These are phyloP conservation scores for Moricandia moricandioides DNA, from an alignment of 345 rosid species.

Conservation along the genomic window DNA sequence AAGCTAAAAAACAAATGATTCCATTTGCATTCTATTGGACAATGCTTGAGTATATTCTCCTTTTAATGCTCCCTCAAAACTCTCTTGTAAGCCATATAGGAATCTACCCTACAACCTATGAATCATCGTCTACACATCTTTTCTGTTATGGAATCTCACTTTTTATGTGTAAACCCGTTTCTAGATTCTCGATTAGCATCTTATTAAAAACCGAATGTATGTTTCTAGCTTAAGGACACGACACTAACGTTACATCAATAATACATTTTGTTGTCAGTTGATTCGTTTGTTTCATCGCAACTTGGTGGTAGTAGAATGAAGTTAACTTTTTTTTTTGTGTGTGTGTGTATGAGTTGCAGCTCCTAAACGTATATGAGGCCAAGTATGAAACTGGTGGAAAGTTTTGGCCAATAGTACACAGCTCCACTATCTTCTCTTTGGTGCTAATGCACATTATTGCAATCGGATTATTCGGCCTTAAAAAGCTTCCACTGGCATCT, in stretches of 20 bases:
- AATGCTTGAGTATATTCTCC: slow-evolving; percentile 23
- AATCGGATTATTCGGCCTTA: slow-evolving; percentile 79
- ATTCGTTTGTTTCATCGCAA: slow-evolving; percentile 19
- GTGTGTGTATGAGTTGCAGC: slow-evolving; percentile 45
- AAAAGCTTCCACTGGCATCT: slow-evolving; percentile 72
- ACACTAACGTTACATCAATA: slow-evolving; percentile 28
- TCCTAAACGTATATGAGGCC: slow-evolving; percentile 70
- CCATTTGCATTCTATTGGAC: slow-evolving; percentile 28
- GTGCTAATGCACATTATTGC: slow-evolving; percentile 85
- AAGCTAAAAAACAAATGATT: slow-evolving; percentile 1
- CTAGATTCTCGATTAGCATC: slow-evolving; percentile 26
- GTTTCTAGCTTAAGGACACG: slow-evolving; percentile 14
- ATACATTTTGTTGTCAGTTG: slow-evolving; percentile 21
- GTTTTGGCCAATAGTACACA: slow-evolving; percentile 84
- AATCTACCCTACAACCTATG: slow-evolving; percentile 20
- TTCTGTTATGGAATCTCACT: slow-evolving; percentile 12
- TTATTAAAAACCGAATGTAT: slow-evolving; percentile 19
- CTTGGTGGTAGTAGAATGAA: slow-evolving; percentile 19
- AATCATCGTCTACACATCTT: background rate
- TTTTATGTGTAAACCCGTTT: slow-evolving; percentile 3
- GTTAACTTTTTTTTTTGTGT: background rate
- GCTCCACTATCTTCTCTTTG: slow-evolving; percentile 65
- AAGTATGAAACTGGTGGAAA: slow-evolving; percentile 75
- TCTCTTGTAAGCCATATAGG: slow-evolving; percentile 11
- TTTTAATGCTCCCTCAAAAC: slow-evolving; percentile 15